A percentile compares a stretch with the other conserved stretches of the same genome.
phyloP scores from a whole-genome alignment of 225 moss, liverwort and hornwort genomes.

The Anthoceros angustus region DNA sequence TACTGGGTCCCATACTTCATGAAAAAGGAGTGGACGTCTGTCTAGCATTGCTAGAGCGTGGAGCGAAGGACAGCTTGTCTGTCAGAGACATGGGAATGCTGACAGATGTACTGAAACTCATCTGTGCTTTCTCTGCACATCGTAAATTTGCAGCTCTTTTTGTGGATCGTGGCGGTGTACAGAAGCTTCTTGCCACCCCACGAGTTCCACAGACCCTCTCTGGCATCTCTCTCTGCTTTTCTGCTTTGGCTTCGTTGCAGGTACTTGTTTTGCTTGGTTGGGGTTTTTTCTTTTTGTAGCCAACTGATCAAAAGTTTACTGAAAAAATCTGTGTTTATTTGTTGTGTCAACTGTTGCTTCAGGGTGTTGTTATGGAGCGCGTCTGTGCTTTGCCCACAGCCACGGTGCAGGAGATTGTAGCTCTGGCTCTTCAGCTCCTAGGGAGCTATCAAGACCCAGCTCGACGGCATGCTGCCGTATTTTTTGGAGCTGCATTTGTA shows the following conservation, averaged over 20 bases:
- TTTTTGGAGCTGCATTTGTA: slow-evolving; percentile 90
- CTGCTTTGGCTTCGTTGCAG: slow-evolving; percentile 85
- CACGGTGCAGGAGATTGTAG: slow-evolving; percentile 73
- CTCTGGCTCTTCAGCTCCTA: slow-evolving; percentile 70
- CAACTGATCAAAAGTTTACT: neutral
- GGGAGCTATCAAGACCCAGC: slow-evolving; percentile 86
- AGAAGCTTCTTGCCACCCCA: slow-evolving; percentile 69
- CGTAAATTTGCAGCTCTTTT: slow-evolving; percentile 95
- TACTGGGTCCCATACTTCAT: slow-evolving; percentile 87
- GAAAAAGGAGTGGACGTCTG: slow-evolving; percentile 96
- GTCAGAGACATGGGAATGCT: slow-evolving; percentile 61
- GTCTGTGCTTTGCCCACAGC: slow-evolving; percentile 78
- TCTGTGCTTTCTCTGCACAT: slow-evolving; percentile 88
- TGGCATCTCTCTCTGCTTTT: slow-evolving; percentile 85
- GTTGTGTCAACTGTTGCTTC: slow-evolving; percentile 11
- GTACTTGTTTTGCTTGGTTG: slow-evolving; percentile 16
- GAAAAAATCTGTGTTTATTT: neutral
- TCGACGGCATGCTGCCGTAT: slow-evolving; percentile 75
- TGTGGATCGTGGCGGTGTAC: slow-evolving; percentile 93
- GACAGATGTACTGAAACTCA: slow-evolving; percentile 80
- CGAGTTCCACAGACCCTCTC: slow-evolving; percentile 81
- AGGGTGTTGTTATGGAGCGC: slow-evolving; percentile 99
- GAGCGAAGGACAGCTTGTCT: slow-evolving; percentile 53
- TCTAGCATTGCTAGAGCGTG: slow-evolving; percentile 68
- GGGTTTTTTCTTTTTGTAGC: neutral